A percentile compares a stretch with the other conserved stretches of the same genome.
Conservation (phyloP, 495 filamentous ascomycete genomes). For the Niebla homalea region DNA sequence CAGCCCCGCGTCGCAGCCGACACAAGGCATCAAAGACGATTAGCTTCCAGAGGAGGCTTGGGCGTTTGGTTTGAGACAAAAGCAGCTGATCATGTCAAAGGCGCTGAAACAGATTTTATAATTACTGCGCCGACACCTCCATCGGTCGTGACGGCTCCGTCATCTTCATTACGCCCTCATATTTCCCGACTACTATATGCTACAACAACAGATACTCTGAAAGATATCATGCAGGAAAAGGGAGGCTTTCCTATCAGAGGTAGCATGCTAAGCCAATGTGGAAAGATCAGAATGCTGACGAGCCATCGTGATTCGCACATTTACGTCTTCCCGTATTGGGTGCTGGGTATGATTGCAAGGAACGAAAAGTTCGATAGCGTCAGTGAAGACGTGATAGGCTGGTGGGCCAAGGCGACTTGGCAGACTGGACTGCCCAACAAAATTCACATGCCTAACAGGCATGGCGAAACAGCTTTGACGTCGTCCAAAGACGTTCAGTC, state of each 20-base stretch:
- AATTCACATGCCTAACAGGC: constrained; percentile 39
- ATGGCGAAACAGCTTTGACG: not conserved
- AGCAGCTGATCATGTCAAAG: constrained; percentile 61
- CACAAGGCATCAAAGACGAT: constrained; percentile 37
- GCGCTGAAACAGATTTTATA: constrained; percentile 83
- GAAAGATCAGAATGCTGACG: constrained; percentile 60
- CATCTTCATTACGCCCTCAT: constrained; percentile 46
- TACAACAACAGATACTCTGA: constrained; percentile 71
- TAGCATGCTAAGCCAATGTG: constrained; percentile 54
- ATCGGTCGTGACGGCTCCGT: constrained; percentile 38
- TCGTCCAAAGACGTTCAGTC: too few relatives aligned
- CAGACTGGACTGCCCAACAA: constrained; percentile 68
- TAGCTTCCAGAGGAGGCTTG: constrained; percentile 57
- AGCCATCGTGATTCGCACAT: constrained; percentile 81
- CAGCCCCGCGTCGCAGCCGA: constrained; percentile 23
- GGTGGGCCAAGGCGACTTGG: constrained; percentile 92
- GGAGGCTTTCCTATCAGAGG: constrained; percentile 53
- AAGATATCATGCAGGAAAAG: constrained; percentile 60
- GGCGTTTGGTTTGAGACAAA: constrained; percentile 83
- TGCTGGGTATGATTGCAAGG: constrained; percentile 60
- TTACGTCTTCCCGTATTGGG: constrained; percentile 87
- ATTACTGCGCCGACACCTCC: constrained; percentile 51
- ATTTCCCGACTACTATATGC: constrained; percentile 58
- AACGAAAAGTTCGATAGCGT: constrained; percentile 77
- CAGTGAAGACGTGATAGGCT: constrained; percentile 83